These are phyloP conservation scores for Pyrus bretschneideri DNA, from an alignment of 306 rosid species.

Conservation along the genomic window DNA sequence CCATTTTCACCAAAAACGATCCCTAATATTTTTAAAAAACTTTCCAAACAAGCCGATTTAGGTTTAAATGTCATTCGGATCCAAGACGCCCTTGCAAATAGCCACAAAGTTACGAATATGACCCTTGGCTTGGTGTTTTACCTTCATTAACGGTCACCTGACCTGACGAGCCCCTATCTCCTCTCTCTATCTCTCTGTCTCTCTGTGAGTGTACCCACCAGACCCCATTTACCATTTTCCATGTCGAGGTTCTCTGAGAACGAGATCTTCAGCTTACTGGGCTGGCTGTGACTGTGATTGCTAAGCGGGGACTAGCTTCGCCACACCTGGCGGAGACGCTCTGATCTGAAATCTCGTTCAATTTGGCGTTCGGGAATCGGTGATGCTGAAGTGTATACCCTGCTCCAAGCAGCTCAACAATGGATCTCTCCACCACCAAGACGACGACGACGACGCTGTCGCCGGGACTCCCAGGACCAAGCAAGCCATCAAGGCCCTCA, in stretches of 20 bases:
- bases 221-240: background rate
- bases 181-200: background rate
- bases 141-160: slow-evolving; percentile 28
- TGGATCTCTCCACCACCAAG: slow-evolving; percentile 77
- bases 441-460: slow-evolving; percentile 60
- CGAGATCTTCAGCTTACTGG: background rate
- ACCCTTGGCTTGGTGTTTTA: background rate
- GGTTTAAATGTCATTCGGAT: slow-evolving; percentile 29
- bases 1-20: accelerated
- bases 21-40: too few species aligned
- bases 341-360: background rate
- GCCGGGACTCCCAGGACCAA: slow-evolving; percentile 67
- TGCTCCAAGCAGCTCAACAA: slow-evolving; percentile 84
- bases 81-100: slow-evolving; percentile 34
- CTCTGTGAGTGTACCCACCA: background rate
- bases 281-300: background rate
- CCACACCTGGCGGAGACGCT: background rate
- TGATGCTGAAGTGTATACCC: slow-evolving; percentile 90
- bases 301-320: background rate
- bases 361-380: slow-evolving; percentile 10
- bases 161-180: background rate
- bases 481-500: slow-evolving; percentile 82
- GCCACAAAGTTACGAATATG: slow-evolving; percentile 5
- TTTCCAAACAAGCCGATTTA: too few species aligned
- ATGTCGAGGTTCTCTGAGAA: background rate